Conservation (phyloP, 371 early-diverging fungal genomes). For the Actinomortierella ambigua region DNA sequence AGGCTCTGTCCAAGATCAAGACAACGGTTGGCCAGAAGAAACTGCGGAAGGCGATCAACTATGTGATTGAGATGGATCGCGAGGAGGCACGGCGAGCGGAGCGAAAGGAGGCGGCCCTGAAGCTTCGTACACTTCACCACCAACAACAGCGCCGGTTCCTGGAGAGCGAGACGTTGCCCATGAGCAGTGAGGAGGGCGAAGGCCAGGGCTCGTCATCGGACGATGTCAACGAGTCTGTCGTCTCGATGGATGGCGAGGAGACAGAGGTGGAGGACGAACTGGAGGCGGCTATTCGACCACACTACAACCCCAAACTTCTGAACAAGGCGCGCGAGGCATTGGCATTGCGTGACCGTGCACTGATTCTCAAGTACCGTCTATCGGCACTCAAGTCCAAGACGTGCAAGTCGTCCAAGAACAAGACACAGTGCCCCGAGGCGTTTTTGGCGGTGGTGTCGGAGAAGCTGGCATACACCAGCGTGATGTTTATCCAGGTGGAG, state of each 20-base stretch:
- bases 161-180: conserved; percentile 2
- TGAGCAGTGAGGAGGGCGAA: too few species aligned
- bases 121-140: conserved; percentile 14
- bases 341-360: conserved; percentile 72
- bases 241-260: conserved; percentile 20
- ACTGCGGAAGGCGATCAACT: conserved; percentile 82
- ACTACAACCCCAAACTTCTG: conserved; percentile 74
- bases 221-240: conserved; percentile 1
- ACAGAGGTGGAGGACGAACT: conserved; percentile 34
- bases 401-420: conserved; percentile 77
- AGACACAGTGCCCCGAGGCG: conserved; percentile 92
- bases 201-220: neutral
- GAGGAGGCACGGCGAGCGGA: conserved; percentile 57
- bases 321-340: conserved; percentile 84
- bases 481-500: conserved; percentile 96
- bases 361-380: conserved; percentile 80
- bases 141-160: conserved; percentile 3
- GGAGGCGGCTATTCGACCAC: conserved; percentile 46
- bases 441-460: conserved; percentile 90
- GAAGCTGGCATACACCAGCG: conserved; percentile 91
- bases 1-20: conserved; percentile 74
- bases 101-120: conserved; percentile 32
- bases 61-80: conserved; percentile 58
- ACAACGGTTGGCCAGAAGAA: conserved; percentile 78
- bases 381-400: conserved; percentile 79